Conservation (phyloP, 2,329 filamentous ascomycete genomes). For the Phyllosticta paracitricarpa region DNA sequence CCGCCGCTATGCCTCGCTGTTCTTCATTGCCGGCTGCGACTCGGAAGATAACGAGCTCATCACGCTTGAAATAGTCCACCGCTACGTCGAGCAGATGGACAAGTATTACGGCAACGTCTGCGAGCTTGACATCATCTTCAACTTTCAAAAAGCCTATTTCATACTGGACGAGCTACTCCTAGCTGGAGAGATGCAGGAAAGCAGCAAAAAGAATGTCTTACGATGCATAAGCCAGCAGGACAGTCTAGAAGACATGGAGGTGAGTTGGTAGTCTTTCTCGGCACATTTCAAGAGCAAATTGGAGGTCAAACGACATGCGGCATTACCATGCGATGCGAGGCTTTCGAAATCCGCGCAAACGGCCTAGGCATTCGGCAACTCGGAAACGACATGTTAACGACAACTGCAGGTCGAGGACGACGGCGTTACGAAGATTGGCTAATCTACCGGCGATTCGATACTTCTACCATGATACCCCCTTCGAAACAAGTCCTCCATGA, state of each 20-base stretch:
- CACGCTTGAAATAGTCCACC: conserved; percentile 95
- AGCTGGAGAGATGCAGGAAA: conserved; percentile 95
- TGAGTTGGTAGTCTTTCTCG: conserved; percentile 45
- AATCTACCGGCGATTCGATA: not conserved
- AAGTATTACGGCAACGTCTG: conserved; percentile 99
- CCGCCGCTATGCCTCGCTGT: conserved; percentile 94
- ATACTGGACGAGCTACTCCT: conserved; percentile 94
- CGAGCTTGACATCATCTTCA: conserved; percentile 99
- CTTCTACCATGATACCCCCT: not conserved
- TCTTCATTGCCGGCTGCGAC: conserved; percentile 96
- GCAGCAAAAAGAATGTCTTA: conserved; percentile 97
- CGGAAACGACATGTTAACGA: not conserved
- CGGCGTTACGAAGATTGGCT: conserved; percentile 21
- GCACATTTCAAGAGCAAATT: not conserved
- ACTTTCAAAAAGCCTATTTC: conserved; percentile 99
- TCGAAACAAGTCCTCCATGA: not conserved
- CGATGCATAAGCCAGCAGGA: conserved; percentile 95
- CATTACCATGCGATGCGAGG: not conserved
- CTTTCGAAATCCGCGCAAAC: not conserved
- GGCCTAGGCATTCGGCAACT: not conserved
- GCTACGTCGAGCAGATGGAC: conserved; percentile 99
- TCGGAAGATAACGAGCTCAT: conserved; percentile 98
- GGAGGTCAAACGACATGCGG: not conserved
- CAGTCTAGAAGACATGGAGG: conserved; percentile 98
- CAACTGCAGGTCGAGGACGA: conserved; percentile 29